Base-by-base conservation (phyloP, 176 grass and related monocot species). In the Musa itinerans region DNA sequence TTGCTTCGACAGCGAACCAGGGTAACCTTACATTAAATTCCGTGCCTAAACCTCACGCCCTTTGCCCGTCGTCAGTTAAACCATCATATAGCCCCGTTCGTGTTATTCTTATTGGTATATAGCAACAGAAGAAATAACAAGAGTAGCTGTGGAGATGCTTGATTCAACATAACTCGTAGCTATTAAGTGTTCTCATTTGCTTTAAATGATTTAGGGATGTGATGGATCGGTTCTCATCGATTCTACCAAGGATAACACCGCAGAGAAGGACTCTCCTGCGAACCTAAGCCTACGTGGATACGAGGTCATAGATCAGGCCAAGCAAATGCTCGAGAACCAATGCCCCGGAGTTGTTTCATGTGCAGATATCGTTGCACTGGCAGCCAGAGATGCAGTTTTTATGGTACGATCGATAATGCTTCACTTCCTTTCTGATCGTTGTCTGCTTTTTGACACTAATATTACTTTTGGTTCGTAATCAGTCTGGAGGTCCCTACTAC, bases 281-380 rank as follows among this genome's bases (percentile, higher is more conserved):
- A 98, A 98, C 74, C 62, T 73, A 54, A 91, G 88, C 65, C 72
- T 93, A 10, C 86, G 90, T 0, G 95, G 95, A 1, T 98, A 82
- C 85, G 90, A 98, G 71, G 82, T 98, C 27, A 87, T 98, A 66
- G 95, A 98, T 76, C 54, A 69, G 27, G 86, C 84, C 79, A 98
- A 98, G 86, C 54, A 80, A 66, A 52, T 63, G 1, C 50, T 98
- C 1, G 95, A 98, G 72, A 58, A 12, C 7, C 78, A 75, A 56
- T 98, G 95, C 85, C 90, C 95, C 4, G 95, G 90, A 69, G 24
- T 82, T 11, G 95, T 98, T 55, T 85, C 90, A 50, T 98, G 95
- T 51, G 95, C 95, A 1, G 95, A 98, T 73, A 62, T 93, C 66
- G 52, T 98, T 13, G 90, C 90, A 8, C 49, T 91, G 0, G 90